Base-by-base conservation (phyloP, 2,329 filamentous ascomycete species). In the Fusarium gaditjirri region DNA sequence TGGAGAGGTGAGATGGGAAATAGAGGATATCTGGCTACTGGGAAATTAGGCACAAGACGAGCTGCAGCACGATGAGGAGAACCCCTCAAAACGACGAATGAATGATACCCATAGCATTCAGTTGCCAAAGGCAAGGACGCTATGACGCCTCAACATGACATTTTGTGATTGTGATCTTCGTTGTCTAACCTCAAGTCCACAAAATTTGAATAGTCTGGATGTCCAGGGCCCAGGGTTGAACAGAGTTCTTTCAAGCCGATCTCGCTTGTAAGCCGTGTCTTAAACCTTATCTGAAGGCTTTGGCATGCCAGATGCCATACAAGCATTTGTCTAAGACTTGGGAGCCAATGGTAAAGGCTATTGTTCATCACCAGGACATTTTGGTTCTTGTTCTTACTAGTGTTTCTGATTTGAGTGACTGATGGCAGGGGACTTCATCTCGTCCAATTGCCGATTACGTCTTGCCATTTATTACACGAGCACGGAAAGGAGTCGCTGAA, bases 1-100 rank as follows among this genome's bases (percentile, higher is more conserved):
- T 99, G 96, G 96, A 88, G 93, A 71, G 92, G 93, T 41, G 89
- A 93, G 69, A 95, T 98, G 92, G 96, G 96, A 1, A 96, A 95
- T 82, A 89, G 90, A 76, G 96, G 96, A 1, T 95, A 91, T 75
- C 84, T 99, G 78, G 94, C 92, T 47, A 99, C 96, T 11, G 95
- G 95, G 14, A 95, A 92, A 86, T 83, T 97, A 71, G 88, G 89
- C 17, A 86, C 87, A 61, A 67, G 65, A 38, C 85, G 87, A 73
- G 76, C 80, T 21, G 72, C 25, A 56, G 72, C 19, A 65, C 73
- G 75, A 67, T 82, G 75, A 81, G 61, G 23, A 65, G 50, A 35
- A 25, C 21, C 38, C 25, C 27, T 21, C 17, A 56, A 69, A 52
- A 55, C 50, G 39, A 68, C 56, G 47, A 58, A 65, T 50, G 38